These are phyloP conservation scores for Trichosanthes truncata DNA, from an alignment of 306 rosid species.

Conservation along the genomic window DNA sequence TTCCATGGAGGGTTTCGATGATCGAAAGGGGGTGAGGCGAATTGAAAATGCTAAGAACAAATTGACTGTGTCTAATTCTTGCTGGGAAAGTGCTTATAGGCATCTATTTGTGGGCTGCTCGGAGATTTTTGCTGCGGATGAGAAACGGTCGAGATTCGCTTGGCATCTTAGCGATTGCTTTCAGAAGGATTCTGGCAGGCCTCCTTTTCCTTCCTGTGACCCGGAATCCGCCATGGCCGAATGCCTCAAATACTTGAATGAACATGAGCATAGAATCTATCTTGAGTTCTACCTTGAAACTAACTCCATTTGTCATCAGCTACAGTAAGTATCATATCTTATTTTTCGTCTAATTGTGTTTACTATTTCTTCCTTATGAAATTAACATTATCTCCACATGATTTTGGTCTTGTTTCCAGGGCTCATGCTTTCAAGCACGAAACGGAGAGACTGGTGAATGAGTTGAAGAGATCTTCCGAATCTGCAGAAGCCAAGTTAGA, in stretches of 20 bases:
- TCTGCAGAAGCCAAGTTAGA: constrained; percentile 61
- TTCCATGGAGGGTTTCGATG: constrained; percentile 40
- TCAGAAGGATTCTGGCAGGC: constrained; percentile 67
- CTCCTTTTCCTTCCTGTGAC: constrained; percentile 56
- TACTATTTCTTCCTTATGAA: neutral
- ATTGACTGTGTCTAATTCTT: constrained; percentile 36
- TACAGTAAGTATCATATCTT: constrained; percentile 24
- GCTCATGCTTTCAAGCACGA: constrained; percentile 56
- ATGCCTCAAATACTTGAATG: constrained; percentile 40
- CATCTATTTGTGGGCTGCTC: constrained; percentile 66
- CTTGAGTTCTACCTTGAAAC: constrained; percentile 89
- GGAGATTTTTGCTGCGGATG: constrained; percentile 48
- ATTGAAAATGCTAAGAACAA: constrained; percentile 46
- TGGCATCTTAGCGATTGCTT: constrained; percentile 95
- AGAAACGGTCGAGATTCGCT: constrained; percentile 64
- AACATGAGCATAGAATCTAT: constrained; percentile 51
- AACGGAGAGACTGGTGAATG: constrained; percentile 74
- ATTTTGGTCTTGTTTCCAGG: constrained; percentile 2
- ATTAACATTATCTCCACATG: neutral
- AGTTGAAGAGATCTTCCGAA: constrained; percentile 49
- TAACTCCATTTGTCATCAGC: constrained; percentile 66
- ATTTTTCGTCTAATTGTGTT: neutral
- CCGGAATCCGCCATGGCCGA: constrained; percentile 27
- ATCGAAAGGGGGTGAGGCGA: constrained; percentile 35
- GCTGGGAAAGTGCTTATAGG: constrained; percentile 65